Percentiles rank a stretch among this genome's conserved stretches.
Evolutionary conservation across 306 rosid species (phyloP).

Genomic region (Amphicarpaea edgeworthii): DNA sequence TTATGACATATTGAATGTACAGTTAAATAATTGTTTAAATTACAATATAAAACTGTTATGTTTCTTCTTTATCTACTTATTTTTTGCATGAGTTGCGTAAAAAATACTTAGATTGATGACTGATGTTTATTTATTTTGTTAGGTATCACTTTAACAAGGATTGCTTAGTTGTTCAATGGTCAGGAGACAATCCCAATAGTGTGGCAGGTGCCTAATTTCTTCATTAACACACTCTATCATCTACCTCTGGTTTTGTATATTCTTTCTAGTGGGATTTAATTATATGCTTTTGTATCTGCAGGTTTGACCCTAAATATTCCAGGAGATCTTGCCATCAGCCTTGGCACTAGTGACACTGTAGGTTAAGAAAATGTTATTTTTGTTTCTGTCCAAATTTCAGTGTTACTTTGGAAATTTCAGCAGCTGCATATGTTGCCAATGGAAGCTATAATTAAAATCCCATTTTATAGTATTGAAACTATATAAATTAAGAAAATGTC

Average conservation of each 20-base stretch:
- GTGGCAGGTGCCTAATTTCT: constrained; percentile 75
- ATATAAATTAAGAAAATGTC: neutral
- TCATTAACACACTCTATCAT: constrained; percentile 23
- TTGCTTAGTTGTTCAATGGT: constrained; percentile 89
- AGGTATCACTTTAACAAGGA: constrained; percentile 78
- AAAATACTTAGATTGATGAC: constrained; percentile 32
- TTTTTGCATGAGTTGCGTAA: constrained; percentile 3
- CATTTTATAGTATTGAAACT: constrained; percentile 12
- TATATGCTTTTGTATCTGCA: constrained; percentile 49
- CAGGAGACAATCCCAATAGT: constrained; percentile 99
- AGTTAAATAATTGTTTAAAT: constrained; percentile 1
- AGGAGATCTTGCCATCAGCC: constrained; percentile 96
- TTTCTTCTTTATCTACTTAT: neutral
- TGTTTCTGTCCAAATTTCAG: constrained; percentile 24
- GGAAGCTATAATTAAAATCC: constrained; percentile 28
- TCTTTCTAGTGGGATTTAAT: constrained; percentile 4
- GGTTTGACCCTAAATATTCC: constrained; percentile 94
- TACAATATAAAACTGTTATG: constrained; percentile 11
- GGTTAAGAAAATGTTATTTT: constrained; percentile 46
- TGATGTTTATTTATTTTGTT: constrained; percentile 40
- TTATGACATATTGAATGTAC: neutral
- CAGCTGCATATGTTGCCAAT: constrained; percentile 4
- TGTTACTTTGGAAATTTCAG: constrained; percentile 3
- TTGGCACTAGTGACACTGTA: constrained; percentile 98
- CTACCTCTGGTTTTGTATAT: neutral